Evolutionary conservation across 495 filamentous ascomycete genomes (phyloP).

Genomic region (Acidomyces sp.): DNA sequence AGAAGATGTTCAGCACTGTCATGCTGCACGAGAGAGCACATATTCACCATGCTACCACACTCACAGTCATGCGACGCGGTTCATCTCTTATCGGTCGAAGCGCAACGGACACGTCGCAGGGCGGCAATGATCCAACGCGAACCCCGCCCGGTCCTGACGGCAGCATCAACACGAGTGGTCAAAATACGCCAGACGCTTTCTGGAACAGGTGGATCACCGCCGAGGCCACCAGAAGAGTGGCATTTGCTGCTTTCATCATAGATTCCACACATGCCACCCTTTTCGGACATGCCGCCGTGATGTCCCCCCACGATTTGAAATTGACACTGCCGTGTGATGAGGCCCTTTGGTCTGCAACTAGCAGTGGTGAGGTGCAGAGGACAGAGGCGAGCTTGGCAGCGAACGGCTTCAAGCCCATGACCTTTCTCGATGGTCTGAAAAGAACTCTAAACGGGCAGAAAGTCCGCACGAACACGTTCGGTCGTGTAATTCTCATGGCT

Average conservation of each 20-base stretch:
- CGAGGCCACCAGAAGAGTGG: conserved; percentile 77
- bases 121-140: conserved; percentile 37
- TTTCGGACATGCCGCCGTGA: conserved; percentile 94
- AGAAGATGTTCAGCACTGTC: conserved; percentile 91
- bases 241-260: conserved; percentile 89
- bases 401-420: conserved; percentile 71
- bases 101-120: conserved; percentile 77
- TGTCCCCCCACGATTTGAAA: conserved; percentile 93
- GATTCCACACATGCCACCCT: conserved; percentile 96
- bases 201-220: conserved; percentile 97
- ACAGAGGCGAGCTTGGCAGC: conserved; percentile 72
- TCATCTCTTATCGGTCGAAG: conserved; percentile 85
- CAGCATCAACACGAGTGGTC: conserved; percentile 22
- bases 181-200: conserved; percentile 67
- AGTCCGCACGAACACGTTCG: conserved; percentile 88
- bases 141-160: conserved; percentile 38
- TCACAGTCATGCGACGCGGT: conserved; percentile 89
- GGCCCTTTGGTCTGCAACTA: conserved; percentile 83
- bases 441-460: conserved; percentile 74
- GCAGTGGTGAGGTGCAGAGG: conserved; percentile 71
- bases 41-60: conserved; percentile 90
- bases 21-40: conserved; percentile 89
- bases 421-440: conserved; percentile 86
- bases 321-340: conserved; percentile 90
- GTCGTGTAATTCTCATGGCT: conserved; percentile 89